phyloP scores from a whole-genome alignment of 345 rosid genomes.

The Eutrema heterophyllum region DNA sequence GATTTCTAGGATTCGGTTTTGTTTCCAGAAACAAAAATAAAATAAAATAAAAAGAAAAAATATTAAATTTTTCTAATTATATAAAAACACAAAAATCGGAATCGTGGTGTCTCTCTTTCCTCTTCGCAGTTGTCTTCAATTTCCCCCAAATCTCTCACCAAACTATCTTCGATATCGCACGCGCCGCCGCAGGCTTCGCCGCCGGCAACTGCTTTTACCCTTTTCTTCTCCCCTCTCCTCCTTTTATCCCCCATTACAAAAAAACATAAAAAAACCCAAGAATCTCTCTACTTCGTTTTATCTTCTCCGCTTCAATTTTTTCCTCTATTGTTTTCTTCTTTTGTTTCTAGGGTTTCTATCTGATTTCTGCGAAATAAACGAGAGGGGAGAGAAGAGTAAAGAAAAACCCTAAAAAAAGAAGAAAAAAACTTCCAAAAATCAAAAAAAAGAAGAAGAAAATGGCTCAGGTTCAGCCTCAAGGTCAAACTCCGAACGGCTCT shows the following conservation, averaged over 20 bases:
- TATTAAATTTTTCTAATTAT: not conserved
- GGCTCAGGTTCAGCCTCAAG: constrained; percentile 62
- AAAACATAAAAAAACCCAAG: constrained; percentile 4
- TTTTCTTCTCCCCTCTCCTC: constrained; percentile 48
- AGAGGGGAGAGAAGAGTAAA: constrained; percentile 73
- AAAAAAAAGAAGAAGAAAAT: constrained; percentile 17
- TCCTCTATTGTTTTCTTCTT: not conserved
- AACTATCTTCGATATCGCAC: constrained; percentile 19
- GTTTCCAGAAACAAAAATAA: not conserved
- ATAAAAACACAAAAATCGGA: not conserved
- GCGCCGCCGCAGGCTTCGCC: constrained; percentile 49
- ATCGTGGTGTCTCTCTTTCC: not conserved
- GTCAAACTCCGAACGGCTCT: constrained; percentile 32
- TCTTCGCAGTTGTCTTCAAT: constrained; percentile 16
- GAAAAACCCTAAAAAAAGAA: constrained; percentile 11
- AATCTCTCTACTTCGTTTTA: not conserved
- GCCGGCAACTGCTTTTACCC: constrained; percentile 46
- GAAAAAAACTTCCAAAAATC: constrained; percentile 6
- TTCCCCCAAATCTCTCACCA: constrained; percentile 9
- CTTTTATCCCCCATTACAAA: constrained; percentile 16
- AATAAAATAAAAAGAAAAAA: not conserved
- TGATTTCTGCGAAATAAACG: constrained; percentile 33
- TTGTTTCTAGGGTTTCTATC: constrained; percentile 34
- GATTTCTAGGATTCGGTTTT: not conserved
- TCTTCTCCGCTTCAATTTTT: not conserved